phyloP scores from a whole-genome alignment of 345 rosid species.

The Firmiana major region DNA sequence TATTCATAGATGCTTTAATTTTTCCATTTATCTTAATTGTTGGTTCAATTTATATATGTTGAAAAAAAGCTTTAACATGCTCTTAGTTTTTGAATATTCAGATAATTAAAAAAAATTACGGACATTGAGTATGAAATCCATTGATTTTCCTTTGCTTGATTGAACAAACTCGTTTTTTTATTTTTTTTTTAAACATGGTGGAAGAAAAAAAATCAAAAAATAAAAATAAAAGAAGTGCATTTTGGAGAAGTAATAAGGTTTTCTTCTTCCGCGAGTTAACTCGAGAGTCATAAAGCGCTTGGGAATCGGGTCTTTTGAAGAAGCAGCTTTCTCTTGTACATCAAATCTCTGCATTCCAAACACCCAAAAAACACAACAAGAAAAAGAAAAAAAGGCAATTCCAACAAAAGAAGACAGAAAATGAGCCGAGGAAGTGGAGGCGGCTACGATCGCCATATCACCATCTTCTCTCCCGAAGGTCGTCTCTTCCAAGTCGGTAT shows the following conservation, averaged over 20 bases:
- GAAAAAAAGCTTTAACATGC: no score
- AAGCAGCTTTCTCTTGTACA: not conserved
- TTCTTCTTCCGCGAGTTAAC: not conserved
- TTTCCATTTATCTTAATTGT: no score
- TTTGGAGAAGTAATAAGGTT: not conserved
- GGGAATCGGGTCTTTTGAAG: slow-evolving; percentile 3
- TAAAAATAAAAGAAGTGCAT: not conserved
- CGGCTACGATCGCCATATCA: slow-evolving; percentile 86
- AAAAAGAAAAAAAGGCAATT: not conserved
- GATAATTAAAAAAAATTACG: no score
- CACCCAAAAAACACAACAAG: not conserved
- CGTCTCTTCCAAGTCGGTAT: slow-evolving; percentile 88
- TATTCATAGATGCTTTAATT: no score
- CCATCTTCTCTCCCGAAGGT: slow-evolving; percentile 88
- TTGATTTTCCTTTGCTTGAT: no score
- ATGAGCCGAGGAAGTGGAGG: slow-evolving; percentile 92
- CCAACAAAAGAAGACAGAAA: not conserved
- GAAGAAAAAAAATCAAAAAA: no score
- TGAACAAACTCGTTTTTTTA: no score
- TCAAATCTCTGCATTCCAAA: not conserved
- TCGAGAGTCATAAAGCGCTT: not conserved
- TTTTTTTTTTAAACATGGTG: no score
- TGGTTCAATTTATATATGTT: no score
- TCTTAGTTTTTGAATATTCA: no score
- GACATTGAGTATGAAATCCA: no score